Conservation (phyloP, 768 basidiomycete species). For the Suillus discolor region DNA sequence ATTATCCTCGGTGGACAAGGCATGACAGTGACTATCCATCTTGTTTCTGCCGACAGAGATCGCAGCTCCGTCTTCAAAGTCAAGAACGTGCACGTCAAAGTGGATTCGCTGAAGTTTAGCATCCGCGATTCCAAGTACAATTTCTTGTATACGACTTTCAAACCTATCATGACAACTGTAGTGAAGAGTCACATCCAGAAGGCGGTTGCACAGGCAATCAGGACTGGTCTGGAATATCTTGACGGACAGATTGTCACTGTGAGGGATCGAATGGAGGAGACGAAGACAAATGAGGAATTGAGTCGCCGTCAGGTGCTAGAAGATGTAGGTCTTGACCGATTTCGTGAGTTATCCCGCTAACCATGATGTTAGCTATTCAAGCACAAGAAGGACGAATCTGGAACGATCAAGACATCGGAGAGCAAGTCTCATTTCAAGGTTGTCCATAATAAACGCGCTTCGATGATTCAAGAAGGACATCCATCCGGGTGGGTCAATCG, state of each 20-base stretch:
- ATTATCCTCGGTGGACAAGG: conserved; percentile 85
- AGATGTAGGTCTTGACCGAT: conserved; percentile 43
- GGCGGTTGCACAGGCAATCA: conserved; percentile 66
- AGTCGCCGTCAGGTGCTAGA: conserved; percentile 56
- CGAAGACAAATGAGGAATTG: conserved; percentile 44
- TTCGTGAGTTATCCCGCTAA: not conserved
- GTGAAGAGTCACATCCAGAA: conserved; percentile 75
- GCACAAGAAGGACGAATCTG: conserved; percentile 54
- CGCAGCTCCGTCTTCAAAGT: conserved; percentile 73
- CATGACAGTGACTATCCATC: conserved; percentile 64
- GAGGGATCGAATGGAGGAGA: conserved; percentile 75
- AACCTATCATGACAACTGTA: conserved; percentile 75
- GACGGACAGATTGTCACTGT: conserved; percentile 91
- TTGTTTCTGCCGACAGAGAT: conserved; percentile 66
- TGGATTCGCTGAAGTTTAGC: conserved; percentile 85
- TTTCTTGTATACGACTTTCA: conserved; percentile 81
- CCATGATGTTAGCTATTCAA: conserved; percentile 52
- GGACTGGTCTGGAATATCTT: conserved; percentile 81
- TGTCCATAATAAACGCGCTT: conserved; percentile 69
- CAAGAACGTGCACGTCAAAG: conserved; percentile 71
- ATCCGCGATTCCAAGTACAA: conserved; percentile 94
- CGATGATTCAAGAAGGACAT: conserved; percentile 65
- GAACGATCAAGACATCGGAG: conserved; percentile 39
- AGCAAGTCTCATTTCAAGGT: conserved; percentile 78
- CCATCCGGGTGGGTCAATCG: conserved; percentile 76